Base-by-base conservation (phyloP, 2,329 filamentous ascomycete genomes). In the Leptographium wingfieldii region DNA sequence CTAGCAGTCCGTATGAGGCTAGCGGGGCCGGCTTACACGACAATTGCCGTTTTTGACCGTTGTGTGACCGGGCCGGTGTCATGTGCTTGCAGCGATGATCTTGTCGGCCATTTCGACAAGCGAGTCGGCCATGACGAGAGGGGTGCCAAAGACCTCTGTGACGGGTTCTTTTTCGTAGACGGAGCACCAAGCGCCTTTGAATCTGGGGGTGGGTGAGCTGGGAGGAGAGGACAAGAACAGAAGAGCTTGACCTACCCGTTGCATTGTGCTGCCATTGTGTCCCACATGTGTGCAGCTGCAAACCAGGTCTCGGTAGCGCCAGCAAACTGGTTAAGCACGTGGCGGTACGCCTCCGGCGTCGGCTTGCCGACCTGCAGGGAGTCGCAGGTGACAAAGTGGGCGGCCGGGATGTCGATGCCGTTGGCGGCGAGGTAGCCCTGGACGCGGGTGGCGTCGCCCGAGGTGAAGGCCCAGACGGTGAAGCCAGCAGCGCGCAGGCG, bases 351-450 rank as follows among this genome's bases (percentile, higher is more conserved):
- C 9, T 65, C 72, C 12, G 76, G 65, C 0, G 74, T 73, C 0
- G 79, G 79, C 66, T 81, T 81, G 5, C 73, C 76, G 10, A 79
- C 67, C 0, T 74, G 73, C 11, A 65, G 65, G 0, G 66, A 66
- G 64, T 81, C 78, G 61, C 79, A 82, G 16, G 71, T 74, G n/a
- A 80, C 64, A 12, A 81, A 68, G 60, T 79, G 76, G 63, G 76
- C 74, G 3, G 65, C 56, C 0, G 53, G 12, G 3, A 55, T 35
- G 53, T 19, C 31, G 53, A 55, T 22, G 53, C 31, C 53, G 53
- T n/a, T 75, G 1, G 69, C 68, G 49, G 69, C 64, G 61, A 81
- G 80, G 62, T 81, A 81, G 0, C 76, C 77, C 3, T 69, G 65
- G 4, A 81, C 78, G 5, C 78, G 68, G 55, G 69, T 66, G 2